phyloP scores from a whole-genome alignment of 192 early-diverging fungal genomes.

The Cladochytrium replicatum region DNA sequence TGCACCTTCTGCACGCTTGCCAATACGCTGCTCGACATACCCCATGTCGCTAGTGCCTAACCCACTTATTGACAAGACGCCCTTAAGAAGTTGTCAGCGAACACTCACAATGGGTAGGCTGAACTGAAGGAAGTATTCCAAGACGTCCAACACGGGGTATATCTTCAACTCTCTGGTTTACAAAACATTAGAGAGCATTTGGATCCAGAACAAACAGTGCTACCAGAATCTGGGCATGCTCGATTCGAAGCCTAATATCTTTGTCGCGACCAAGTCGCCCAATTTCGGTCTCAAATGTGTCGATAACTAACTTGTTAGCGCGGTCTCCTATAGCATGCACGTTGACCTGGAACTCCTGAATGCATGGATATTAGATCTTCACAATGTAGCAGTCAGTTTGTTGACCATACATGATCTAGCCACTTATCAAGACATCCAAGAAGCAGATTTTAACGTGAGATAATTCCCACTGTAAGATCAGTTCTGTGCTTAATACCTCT shows the following conservation, averaged over 20 bases:
- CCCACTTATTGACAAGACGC: no score
- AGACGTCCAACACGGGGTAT: constrained; percentile 31
- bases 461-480: neutral
- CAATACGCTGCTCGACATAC: constrained; percentile 39
- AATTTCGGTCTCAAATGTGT: constrained; percentile 34
- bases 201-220: constrained; percentile 4
- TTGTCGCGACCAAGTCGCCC: neutral
- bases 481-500: no score
- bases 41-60: constrained; percentile 45
- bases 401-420: neutral
- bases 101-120: constrained; percentile 42
- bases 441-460: neutral
- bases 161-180: constrained; percentile 27
- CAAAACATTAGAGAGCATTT: neutral
- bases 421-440: neutral
- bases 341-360: constrained; percentile 45
- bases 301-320: constrained; percentile 38
- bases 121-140: constrained; percentile 43
- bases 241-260: constrained; percentile 32
- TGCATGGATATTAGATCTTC: no score
- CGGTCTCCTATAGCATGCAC: constrained; percentile 46
- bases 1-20: constrained; percentile 32
- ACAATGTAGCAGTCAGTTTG: constrained; percentile 1
- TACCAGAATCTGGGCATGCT: constrained; percentile 49
- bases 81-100: neutral